Evolutionary conservation across 441 rosid genomes (phyloP).

Genomic region (Melastoma candidum): DNA sequence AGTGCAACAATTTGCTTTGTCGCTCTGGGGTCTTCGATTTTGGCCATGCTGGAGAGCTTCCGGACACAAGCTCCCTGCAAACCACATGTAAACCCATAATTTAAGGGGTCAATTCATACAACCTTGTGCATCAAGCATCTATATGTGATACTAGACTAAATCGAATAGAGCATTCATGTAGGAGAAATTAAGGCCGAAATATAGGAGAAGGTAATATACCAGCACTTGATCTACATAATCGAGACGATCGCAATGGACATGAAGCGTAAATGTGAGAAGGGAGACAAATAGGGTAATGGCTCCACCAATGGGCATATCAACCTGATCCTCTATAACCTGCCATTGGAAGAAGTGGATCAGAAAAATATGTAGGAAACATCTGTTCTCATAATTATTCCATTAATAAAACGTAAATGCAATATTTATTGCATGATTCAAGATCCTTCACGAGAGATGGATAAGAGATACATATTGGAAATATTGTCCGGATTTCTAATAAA

Average conservation of each 20-base stretch:
- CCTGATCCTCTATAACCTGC: conserved; percentile 57
- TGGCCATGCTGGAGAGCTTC: conserved; percentile 41
- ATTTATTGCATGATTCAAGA: too few relatives aligned
- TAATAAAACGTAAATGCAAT: too few relatives aligned
- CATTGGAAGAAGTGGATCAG: conserved; percentile 2
- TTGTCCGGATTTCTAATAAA: not conserved
- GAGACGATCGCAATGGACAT: conserved; percentile 62
- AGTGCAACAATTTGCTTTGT: conserved; percentile 62
- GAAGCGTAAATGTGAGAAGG: conserved; percentile 58
- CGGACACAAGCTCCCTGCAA: conserved; percentile 48
- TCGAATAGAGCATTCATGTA: too few relatives aligned
- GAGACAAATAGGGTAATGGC: conserved; percentile 54
- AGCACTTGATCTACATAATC: conserved; percentile 67
- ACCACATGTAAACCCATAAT: conserved; percentile 1
- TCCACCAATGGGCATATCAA: conserved; percentile 62
- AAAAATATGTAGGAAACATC: too few relatives aligned
- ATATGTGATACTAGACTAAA: too few relatives aligned
- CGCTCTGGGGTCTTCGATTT: conserved; percentile 46
- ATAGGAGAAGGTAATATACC: conserved; percentile 31
- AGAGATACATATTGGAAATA: too few relatives aligned
- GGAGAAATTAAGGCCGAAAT: too few relatives aligned
- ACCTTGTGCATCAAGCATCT: too few relatives aligned
- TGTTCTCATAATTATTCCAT: too few relatives aligned
- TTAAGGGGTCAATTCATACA: too few relatives aligned
- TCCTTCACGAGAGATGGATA: too few relatives aligned